phyloP scores from a whole-genome alignment of 2,329 filamentous ascomycete species.

The Beauveria brongniartii region DNA sequence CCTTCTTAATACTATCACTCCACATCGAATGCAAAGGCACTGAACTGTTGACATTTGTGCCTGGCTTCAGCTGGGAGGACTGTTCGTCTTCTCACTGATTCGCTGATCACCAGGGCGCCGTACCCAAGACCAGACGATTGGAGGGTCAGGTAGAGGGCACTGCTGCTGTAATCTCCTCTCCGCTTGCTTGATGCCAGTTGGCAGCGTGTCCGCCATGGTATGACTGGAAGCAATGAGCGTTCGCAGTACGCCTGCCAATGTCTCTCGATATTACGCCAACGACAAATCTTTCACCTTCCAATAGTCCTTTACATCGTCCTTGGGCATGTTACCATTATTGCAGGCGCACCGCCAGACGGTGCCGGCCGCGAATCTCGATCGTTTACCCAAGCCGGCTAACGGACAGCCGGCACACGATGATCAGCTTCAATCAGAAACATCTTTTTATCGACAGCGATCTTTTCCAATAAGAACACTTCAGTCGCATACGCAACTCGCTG shows the following conservation, averaged over 20 bases:
- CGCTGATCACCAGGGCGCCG: not conserved
- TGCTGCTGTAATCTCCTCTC: not conserved
- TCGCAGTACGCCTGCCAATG: slow-evolving; percentile 11
- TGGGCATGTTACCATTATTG: slow-evolving; percentile 41
- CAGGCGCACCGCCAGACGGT: slow-evolving; percentile 45
- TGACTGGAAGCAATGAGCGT: slow-evolving; percentile 10
- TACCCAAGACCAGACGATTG: not conserved
- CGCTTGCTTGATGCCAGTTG: slow-evolving; percentile 3
- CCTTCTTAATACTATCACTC: not conserved
- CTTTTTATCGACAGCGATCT: slow-evolving; percentile 18
- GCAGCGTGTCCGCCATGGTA: slow-evolving; percentile 10
- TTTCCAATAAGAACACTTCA: slow-evolving; percentile 15
- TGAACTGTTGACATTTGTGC: slow-evolving; percentile 1
- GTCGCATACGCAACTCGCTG: not conserved
- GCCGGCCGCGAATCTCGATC: slow-evolving; percentile 34
- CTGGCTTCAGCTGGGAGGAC: not conserved
- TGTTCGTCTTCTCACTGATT: not conserved
- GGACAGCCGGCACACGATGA: slow-evolving; percentile 13
- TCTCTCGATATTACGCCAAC: slow-evolving; percentile 4
- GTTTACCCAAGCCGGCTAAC: slow-evolving; percentile 14
- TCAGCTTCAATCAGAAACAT: slow-evolving; percentile 22
- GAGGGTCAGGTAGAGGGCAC: not conserved
- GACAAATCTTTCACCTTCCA: slow-evolving; percentile 1
- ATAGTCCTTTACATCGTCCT: slow-evolving; percentile 17
- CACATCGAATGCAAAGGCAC: slow-evolving; percentile 3